phyloP scores from a whole-genome alignment of 345 rosid species.

The Populus deltoides region DNA sequence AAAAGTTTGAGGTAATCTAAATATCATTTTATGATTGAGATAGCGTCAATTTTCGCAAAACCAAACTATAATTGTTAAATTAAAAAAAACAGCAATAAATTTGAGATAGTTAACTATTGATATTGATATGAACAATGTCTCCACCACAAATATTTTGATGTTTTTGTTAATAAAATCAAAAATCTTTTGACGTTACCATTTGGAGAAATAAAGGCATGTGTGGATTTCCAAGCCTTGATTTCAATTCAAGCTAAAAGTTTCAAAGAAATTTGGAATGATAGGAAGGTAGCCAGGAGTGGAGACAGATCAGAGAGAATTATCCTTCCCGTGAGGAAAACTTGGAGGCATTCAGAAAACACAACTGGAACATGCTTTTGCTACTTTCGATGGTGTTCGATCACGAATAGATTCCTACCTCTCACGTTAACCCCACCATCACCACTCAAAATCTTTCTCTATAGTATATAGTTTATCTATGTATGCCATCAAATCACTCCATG shows the following conservation, averaged over 20 bases:
- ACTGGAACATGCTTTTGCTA: slow-evolving; percentile 42
- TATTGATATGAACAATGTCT: too few relatives aligned
- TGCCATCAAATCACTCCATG: not conserved
- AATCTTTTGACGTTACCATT: not conserved
- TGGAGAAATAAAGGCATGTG: not conserved
- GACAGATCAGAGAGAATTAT: not conserved
- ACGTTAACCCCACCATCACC: slow-evolving; percentile 19
- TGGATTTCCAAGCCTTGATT: not conserved
- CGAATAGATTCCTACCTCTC: slow-evolving; percentile 30
- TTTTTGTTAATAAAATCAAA: not conserved
- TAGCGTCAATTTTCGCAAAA: not conserved
- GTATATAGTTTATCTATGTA: too few relatives aligned
- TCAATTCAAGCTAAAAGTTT: not conserved
- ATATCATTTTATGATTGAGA: too few relatives aligned
- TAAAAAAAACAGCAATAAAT: not conserved
- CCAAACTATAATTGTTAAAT: not conserved
- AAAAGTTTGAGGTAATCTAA: too few relatives aligned
- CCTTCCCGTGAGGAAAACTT: slow-evolving; percentile 49
- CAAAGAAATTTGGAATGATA: not conserved
- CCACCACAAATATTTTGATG: not conserved
- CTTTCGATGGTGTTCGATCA: slow-evolving; percentile 36
- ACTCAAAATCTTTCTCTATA: not conserved
- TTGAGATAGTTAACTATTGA: too few relatives aligned
- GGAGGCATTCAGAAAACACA: slow-evolving; percentile 51
- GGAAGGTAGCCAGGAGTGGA: not conserved